Conservation (phyloP, 1,284 basidiomycete species). For the Rhodotorula sp. region DNA sequence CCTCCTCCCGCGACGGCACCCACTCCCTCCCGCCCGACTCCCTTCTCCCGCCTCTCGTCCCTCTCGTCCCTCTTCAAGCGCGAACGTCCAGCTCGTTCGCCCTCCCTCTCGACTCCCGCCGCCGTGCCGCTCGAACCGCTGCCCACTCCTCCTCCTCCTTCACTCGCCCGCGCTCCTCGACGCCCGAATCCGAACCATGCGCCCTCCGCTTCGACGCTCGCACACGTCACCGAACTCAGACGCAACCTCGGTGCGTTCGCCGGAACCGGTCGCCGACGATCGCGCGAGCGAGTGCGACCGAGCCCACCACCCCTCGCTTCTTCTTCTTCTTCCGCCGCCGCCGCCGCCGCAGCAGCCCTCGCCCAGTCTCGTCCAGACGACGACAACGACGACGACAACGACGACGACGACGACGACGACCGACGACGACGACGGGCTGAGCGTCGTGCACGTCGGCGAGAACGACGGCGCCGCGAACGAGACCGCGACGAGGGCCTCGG, state of each 20-base stretch:
- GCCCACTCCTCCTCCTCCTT: not conserved
- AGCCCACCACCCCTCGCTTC: not conserved
- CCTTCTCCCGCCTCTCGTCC: too few relatives aligned
- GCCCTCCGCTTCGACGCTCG: not conserved
- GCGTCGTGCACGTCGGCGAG: not conserved
- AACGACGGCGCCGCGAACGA: not conserved
- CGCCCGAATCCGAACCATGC: not conserved
- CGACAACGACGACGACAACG: too few relatives aligned
- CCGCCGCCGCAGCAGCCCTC: not conserved
- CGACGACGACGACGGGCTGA: not conserved
- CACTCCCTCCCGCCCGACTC: too few relatives aligned
- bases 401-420: not conserved
- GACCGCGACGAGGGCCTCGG: constrained; percentile 18
- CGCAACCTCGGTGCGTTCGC: too few relatives aligned
- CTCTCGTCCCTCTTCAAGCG: too few relatives aligned
- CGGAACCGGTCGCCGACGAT: too few relatives aligned
- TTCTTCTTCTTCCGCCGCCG: too few relatives aligned
- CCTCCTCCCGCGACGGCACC: too few relatives aligned
- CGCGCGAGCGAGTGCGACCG: too few relatives aligned
- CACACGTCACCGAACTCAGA: too few relatives aligned
- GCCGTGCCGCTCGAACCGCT: not conserved
- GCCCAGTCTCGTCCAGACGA: too few relatives aligned
- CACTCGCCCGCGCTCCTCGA: not conserved
- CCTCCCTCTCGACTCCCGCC: not conserved
- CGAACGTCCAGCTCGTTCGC: too few relatives aligned